Base-by-base conservation (phyloP, 257 asterid genomes). In the Petrea volubilis region DNA sequence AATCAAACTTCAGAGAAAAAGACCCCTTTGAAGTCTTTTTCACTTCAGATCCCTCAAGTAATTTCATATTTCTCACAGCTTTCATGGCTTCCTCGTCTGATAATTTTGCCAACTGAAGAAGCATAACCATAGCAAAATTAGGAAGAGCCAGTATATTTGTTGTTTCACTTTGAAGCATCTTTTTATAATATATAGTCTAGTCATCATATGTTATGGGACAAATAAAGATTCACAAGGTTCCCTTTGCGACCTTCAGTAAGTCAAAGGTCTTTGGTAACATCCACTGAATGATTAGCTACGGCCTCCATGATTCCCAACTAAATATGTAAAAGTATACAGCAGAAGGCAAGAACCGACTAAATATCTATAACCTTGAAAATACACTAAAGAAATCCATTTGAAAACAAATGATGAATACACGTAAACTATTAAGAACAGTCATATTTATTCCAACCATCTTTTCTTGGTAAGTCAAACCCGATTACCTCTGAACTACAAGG, bases 61-160 rank as follows among this genome's bases (percentile, higher is more conserved):
- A 24, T 72, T 75, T 92, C 98, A 92, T 87, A 71, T 92, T 92
- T 82, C 82, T 76, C 63, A 92, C 92, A 36, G 94, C 91, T 81
- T 87, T 92, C 93, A 86, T 86, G 80, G n/a, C n/a, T n/a, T 92
- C 96, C 29, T 80, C 84, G 1, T 72, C 53, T 28, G 98, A 79
- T 75, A 92, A 65, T 75, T 82, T 90, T 65, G 95, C 98, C 79
- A 92, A 79, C 96, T 92, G 86, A 67, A 64, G 77, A 47, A 63
- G 60, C 77, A 64, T 52, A 66, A 27, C 34, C 27, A 15, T 28
- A 38, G 69, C 44, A 58, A 69, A 38, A 57, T 65, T 78, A 24
- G 14, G 38, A 7, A 23, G 46, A 28, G 20, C 33, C 64, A 29
- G 33, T 46, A 40, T 38, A 87, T 74, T 29, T 77, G 66, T 24